Evolutionary conservation across 2,329 filamentous ascomycete species (phyloP), one percentile per base, ranked within the genome.

Genomic region (Paracoccidioides brasiliensis): DNA sequence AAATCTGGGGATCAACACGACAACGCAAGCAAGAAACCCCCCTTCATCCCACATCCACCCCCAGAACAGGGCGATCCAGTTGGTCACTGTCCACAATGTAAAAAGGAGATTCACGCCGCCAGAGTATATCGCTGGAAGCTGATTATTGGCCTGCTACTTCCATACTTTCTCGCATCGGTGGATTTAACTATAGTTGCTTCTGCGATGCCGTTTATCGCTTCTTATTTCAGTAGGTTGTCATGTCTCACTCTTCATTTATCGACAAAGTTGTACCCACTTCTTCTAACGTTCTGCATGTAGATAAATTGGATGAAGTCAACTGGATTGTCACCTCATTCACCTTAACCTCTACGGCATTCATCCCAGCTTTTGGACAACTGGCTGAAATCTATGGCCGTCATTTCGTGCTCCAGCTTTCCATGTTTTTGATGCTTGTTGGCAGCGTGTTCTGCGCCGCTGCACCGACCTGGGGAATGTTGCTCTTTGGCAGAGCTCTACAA

Each of bases 321-420:
- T 86, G 82, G 82, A 84, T 88, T 63, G 79, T 86, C 15, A 83
- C 83, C 0, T 75, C 82, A 5, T 87, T 85, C 67, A 86, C 82
- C 53, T 72, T 88, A 12, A 83, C 82, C 0, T 80, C 80, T 0
- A 82, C 83, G 1, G 78, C 82, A 1, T 86, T 85, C 60, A 81
- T 86, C 7, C 83, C 83, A 3, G 78, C 80, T 53, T 85, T 82
- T 70, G 81, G 79, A 1, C 82, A 85, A 61, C 73, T 83, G 46
- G 77, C 80, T 14, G 81, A 86, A 60, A 76, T 85, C 33, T 85
- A 83, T 60, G 83, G 83, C 14, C 77, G 83, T 2, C 79, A 85
- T 63, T 70, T 70, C 5, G 72, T 78, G 4, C 70, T 87, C 6
- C 81, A 84, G 51, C 70, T 76, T 7, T 74, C 80, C 37, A 74